Conservation (phyloP, 257 asterid genomes). For the Plantago elongata region DNA sequence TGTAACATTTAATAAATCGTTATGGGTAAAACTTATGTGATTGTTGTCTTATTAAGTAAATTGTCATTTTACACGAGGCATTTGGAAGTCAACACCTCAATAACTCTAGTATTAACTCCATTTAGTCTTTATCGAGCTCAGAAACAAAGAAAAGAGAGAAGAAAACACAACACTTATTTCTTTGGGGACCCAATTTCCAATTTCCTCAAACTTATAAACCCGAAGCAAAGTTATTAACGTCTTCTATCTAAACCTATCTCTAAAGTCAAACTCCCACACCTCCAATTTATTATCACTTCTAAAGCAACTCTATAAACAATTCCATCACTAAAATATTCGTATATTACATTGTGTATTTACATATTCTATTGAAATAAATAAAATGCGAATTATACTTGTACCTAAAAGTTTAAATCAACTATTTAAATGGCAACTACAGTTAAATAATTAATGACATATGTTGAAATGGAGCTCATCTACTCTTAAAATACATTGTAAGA, state of each 20-base stretch:
- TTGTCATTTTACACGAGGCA: constrained; percentile 8
- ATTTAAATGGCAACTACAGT: too few relatives aligned
- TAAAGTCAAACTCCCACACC: constrained; percentile 9
- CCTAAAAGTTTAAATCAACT: too few relatives aligned
- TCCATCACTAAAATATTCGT: background rate
- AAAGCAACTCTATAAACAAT: too few relatives aligned
- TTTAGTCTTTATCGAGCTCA: background rate
- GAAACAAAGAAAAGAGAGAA: background rate
- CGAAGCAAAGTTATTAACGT: constrained; percentile 1
- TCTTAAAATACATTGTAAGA: too few relatives aligned
- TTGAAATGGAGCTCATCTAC: too few relatives aligned
- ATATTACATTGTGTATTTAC: too few relatives aligned
- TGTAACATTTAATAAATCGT: too few relatives aligned
- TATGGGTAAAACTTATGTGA: background rate
- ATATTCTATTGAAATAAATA: too few relatives aligned
- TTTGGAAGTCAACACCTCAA: constrained; percentile 4
- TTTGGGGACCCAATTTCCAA: constrained; percentile 5
- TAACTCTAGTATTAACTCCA: background rate
- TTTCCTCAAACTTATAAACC: constrained; percentile 6
- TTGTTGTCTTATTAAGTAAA: background rate
- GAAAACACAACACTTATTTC: constrained; percentile 12
- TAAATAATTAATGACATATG: too few relatives aligned
- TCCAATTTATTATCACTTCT: background rate
- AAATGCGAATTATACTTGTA: too few relatives aligned
- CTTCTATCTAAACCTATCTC: background rate